Evolutionary conservation across 1,139 yeast species (phyloP).

Genomic region (Zygotorulaspora mrakii): DNA sequence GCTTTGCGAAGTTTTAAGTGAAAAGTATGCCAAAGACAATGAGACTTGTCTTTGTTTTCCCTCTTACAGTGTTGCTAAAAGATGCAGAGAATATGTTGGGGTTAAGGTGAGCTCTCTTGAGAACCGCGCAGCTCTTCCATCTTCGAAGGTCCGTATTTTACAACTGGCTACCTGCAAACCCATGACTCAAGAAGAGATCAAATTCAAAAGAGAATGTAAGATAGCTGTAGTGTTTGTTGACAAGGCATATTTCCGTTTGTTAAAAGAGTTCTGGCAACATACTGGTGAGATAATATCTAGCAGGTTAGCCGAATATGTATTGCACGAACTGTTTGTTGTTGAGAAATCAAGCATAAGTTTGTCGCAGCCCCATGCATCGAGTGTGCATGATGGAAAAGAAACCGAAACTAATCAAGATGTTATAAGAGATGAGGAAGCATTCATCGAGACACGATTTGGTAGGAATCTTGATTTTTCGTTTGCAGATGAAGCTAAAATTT

Average conservation of each 20-base stretch:
- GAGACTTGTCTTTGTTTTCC: conserved; percentile 66
- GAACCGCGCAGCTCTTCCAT: conserved; percentile 12
- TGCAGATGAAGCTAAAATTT: conserved; percentile 69
- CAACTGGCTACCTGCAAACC: conserved; percentile 78
- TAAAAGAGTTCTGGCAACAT: conserved; percentile 94
- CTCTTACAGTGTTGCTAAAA: conserved; percentile 69
- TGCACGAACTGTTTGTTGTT: conserved; percentile 50
- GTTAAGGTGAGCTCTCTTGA: conserved; percentile 28
- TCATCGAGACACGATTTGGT: conserved; percentile 86
- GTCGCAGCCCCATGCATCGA: background rate
- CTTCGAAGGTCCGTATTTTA: conserved; percentile 58
- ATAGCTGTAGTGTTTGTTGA: conserved; percentile 73
- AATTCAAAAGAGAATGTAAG: conserved; percentile 58
- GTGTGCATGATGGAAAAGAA: background rate
- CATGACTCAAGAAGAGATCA: conserved; percentile 51
- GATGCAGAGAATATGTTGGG: conserved; percentile 76
- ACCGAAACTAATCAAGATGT: conserved; percentile 21
- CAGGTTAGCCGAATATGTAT: conserved; percentile 78
- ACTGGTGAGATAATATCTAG: conserved; percentile 94
- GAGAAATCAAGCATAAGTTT: conserved; percentile 24
- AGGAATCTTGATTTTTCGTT: conserved; percentile 77
- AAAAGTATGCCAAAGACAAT: conserved; percentile 71
- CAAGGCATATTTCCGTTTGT: conserved; percentile 49
- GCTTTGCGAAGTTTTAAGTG: conserved; percentile 45
- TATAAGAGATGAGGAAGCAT: conserved; percentile 57